Evolutionary conservation across 1,284 basidiomycete species (phyloP), one percentile per base, ranked within the genome.

Genomic region (Dichomitus squalens): DNA sequence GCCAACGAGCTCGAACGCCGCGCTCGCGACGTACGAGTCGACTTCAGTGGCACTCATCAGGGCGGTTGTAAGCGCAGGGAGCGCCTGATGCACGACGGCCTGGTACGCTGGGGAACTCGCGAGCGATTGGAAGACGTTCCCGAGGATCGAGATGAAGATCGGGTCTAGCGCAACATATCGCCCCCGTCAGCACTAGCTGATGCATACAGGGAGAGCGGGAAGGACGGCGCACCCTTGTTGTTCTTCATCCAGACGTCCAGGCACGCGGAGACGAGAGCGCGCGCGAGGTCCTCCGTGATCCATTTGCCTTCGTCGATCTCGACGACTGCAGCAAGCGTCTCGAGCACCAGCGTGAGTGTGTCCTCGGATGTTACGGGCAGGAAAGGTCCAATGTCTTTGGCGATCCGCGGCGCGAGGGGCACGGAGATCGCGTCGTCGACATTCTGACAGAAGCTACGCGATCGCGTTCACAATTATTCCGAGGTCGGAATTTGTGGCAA

Each of bases 331-430:
- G 89, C 84, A 46, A 96, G 75, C 0, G 94, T 90, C 70, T 98
- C 95, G 23, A 98, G 78, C 25, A 98, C 85, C 8, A 98, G 83
- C n/a, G 92, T 88, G 12, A 98, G 81, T 0, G 95, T 94, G 66
- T 97, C 94, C 60, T 95, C 93, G 1, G 89, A 87, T 0, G 94
- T 88, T 33, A 86, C 76, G 7, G 87, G 75, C 23, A 98, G 74
- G 71, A 98, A 90, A 0, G 95, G 93, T 0, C 93, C 88, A 3
- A 99, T 82, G 60, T 90, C 87, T 53, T 86, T 84, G n/a, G 93
- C 83, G 51, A 98, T 90, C 34, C 88, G 83, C 7, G 83, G 79
- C 0, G 91, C 89, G 58, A 90, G 85, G 0, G 87, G 82, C 31
- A 79, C 75, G 34, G 95, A 71, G 5, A 79, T 79, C 0, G 82